These are phyloP conservation scores for Nasturtium officinale DNA, from an alignment of 345 rosid species.

Conservation along the genomic window DNA sequence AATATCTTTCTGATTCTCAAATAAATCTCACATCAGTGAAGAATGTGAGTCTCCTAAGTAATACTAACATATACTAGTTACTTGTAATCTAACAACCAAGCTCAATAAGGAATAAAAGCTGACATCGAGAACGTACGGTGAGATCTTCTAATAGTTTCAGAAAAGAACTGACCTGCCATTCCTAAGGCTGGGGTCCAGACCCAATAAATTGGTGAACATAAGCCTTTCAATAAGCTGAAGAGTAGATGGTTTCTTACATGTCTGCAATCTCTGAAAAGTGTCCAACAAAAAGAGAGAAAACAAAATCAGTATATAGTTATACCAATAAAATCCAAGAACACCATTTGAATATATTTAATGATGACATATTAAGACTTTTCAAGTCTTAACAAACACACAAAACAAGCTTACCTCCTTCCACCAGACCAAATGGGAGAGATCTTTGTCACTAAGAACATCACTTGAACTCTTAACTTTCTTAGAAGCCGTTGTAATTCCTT, in stretches of 20 bases:
- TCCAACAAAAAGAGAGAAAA: neutral
- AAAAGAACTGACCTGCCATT: constrained; percentile 67
- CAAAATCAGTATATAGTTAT: neutral
- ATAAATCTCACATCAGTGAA: constrained; percentile 5
- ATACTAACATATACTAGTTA: neutral
- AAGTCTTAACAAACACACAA: constrained; percentile 6
- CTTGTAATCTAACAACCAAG: neutral
- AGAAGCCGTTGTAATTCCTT: constrained; percentile 51
- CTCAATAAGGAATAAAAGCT: neutral
- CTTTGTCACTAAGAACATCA: constrained; percentile 58
- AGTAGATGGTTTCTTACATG: constrained; percentile 85
- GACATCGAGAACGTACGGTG: neutral
- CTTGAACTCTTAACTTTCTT: constrained; percentile 54
- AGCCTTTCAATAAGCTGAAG: constrained; percentile 69
- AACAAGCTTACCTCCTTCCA: constrained; percentile 73
- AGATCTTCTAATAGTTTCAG: neutral
- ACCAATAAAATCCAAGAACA: no score
- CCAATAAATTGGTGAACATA: constrained; percentile 71
- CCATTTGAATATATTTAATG: no score
- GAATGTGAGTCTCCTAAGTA: neutral
- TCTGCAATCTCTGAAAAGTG: constrained; percentile 67
- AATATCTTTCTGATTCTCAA: neutral
- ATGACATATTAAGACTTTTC: no score
- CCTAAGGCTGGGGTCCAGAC: constrained; percentile 72
- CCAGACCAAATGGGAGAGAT: constrained; percentile 75